Percentiles rank a stretch among this genome's conserved stretches.
Evolutionary conservation across 2,329 filamentous ascomycete genomes (phyloP).

Genomic region (Phialophora verrucosa): DNA sequence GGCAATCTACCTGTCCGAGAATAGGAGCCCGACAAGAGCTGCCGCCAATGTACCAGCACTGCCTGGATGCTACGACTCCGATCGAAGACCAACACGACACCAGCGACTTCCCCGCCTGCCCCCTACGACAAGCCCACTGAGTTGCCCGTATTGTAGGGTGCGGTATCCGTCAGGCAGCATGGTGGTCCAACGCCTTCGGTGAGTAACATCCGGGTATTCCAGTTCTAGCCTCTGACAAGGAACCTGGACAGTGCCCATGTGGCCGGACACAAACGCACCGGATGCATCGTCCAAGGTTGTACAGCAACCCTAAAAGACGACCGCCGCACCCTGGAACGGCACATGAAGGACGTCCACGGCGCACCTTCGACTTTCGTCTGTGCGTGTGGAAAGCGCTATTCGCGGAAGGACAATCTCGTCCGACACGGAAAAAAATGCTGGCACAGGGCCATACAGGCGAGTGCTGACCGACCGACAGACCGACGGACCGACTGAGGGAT

Average conservation of each 20-base stretch:
- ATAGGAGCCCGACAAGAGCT: too few species aligned
- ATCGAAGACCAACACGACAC: too few species aligned
- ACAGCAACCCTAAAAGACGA: neutral
- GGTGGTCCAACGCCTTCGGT: slow-evolving; percentile 1
- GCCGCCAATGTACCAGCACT: too few species aligned
- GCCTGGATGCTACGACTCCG: too few species aligned
- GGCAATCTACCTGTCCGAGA: too few species aligned
- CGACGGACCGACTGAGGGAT: too few species aligned
- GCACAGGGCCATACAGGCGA: too few species aligned
- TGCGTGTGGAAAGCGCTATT: slow-evolving; percentile 4
- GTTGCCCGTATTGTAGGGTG: neutral
- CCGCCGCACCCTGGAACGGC: slow-evolving; percentile 3
- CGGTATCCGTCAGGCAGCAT: neutral
- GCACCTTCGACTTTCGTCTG: neutral
- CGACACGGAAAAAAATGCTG: neutral
- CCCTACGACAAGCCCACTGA: neutral
- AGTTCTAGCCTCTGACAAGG: neutral
- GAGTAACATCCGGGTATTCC: neutral
- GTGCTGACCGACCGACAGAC: too few species aligned
- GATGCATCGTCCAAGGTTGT: neutral
- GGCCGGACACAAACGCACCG: neutral
- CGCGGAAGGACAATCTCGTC: slow-evolving; percentile 10
- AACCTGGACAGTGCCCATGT: neutral
- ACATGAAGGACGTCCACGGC: slow-evolving; percentile 1
- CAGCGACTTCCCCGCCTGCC: neutral